A percentile compares a stretch with the other conserved stretches of the same genome.
These are phyloP conservation scores for Trifolium repens DNA, from an alignment of 306 rosid species.

Conservation along the genomic window DNA sequence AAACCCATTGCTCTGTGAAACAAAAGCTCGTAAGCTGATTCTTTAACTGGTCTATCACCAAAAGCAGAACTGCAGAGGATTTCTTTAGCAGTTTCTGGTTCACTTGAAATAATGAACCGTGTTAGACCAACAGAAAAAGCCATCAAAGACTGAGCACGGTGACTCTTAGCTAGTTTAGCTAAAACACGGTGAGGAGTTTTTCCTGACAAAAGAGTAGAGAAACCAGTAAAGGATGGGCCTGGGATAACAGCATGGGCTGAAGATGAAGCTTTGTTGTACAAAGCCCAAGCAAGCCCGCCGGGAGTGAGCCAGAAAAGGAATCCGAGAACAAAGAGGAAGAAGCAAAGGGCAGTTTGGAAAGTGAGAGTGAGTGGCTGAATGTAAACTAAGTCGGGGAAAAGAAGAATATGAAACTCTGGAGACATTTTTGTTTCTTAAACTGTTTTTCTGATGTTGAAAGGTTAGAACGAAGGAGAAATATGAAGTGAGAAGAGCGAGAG, in stretches of 20 bases:
- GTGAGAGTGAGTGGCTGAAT: slow-evolving; percentile 30
- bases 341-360: slow-evolving; percentile 40
- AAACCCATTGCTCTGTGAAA: slow-evolving; percentile 84
- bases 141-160: slow-evolving; percentile 58
- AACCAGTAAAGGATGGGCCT: slow-evolving; percentile 55
- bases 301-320: slow-evolving; percentile 54
- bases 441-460: not conserved
- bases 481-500: not conserved
- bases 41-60: slow-evolving; percentile 76
- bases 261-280: slow-evolving; percentile 37
- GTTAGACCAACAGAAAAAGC: slow-evolving; percentile 72
- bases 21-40: slow-evolving; percentile 76
- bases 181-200: slow-evolving; percentile 53
- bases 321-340: slow-evolving; percentile 32
- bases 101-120: slow-evolving; percentile 62
- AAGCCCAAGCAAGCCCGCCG: slow-evolving; percentile 77
- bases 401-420: slow-evolving; percentile 47
- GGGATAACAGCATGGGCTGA: slow-evolving; percentile 46
- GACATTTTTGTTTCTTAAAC: slow-evolving; percentile 42
- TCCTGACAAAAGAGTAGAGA: slow-evolving; percentile 41
- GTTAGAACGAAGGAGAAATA: not conserved
- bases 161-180: slow-evolving; percentile 44
- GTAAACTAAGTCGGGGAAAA: slow-evolving; percentile 40
- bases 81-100: slow-evolving; percentile 72
- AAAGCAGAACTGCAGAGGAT: slow-evolving; percentile 62